phyloP scores from a whole-genome alignment of 495 filamentous ascomycete genomes.

The Podospora comata region DNA sequence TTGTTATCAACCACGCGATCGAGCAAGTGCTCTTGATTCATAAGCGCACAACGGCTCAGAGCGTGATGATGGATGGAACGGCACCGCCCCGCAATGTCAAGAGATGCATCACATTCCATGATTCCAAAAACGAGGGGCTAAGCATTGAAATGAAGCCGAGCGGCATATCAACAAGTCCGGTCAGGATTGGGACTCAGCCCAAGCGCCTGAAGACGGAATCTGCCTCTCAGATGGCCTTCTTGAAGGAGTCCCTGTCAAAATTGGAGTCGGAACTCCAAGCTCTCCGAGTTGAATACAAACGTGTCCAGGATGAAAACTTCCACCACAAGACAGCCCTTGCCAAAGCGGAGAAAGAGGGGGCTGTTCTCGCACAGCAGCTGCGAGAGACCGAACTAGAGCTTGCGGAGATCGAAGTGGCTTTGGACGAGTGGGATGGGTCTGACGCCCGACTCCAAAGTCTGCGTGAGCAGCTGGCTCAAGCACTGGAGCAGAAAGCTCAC shows the following conservation, averaged over 20 bases:
- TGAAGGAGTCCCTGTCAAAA: constrained; percentile 40
- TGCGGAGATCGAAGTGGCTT: constrained; percentile 30
- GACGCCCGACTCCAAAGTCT: constrained; percentile 39
- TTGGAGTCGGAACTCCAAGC: constrained; percentile 43
- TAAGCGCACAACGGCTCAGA: constrained; percentile 59
- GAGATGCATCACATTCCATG: constrained; percentile 62
- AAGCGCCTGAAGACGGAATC: constrained; percentile 79
- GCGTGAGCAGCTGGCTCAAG: constrained; percentile 33
- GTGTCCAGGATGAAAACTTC: constrained; percentile 55
- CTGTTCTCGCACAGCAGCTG: constrained; percentile 26
- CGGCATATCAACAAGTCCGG: constrained; percentile 23
- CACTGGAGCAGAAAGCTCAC: constrained; percentile 32
- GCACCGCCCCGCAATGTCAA: constrained; percentile 64
- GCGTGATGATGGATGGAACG: constrained; percentile 62
- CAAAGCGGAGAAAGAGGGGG: constrained; percentile 44
- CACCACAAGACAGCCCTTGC: constrained; percentile 56
- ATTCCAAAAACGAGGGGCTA: constrained; percentile 55
- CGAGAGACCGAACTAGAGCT: constrained; percentile 27
- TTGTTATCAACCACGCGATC: constrained; percentile 78
- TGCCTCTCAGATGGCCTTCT: constrained; percentile 60
- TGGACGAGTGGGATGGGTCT: constrained; percentile 46
- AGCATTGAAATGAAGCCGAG: constrained; percentile 53
- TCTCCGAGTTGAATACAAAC: constrained; percentile 38
- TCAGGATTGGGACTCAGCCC: constrained; percentile 36
- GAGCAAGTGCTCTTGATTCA: constrained; percentile 83